Evolutionary conservation across 2,329 filamentous ascomycete species (phyloP).

Genomic region (Beauveria asiatica): DNA sequence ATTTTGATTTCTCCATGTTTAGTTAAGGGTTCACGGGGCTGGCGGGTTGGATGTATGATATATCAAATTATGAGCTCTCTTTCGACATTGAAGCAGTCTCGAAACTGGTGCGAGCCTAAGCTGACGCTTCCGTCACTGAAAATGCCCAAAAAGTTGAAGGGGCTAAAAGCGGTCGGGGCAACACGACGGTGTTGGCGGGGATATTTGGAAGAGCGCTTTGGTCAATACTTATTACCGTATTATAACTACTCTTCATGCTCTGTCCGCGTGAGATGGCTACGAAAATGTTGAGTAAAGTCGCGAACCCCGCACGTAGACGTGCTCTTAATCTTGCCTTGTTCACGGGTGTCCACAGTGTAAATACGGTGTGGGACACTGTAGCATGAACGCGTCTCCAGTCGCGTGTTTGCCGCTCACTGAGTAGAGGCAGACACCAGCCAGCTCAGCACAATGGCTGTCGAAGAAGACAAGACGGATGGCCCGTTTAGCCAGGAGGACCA

Average conservation of each 20-base stretch:
- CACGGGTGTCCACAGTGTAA: constrained; percentile 1
- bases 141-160: not conserved
- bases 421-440: not conserved
- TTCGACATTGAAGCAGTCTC: not conserved
- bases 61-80: constrained; percentile 7
- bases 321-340: not conserved
- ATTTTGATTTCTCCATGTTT: not conserved
- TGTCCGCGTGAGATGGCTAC: not conserved
- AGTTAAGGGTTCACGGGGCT: not conserved
- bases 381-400: constrained; percentile 5
- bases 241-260: not conserved
- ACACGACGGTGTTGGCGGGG: not conserved
- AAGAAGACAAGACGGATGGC: constrained; percentile 15
- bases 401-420: not conserved
- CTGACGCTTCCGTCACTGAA: not conserved
- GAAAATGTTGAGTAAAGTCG: not conserved
- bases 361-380: constrained; percentile 4
- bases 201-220: not conserved
- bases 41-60: constrained; percentile 11
- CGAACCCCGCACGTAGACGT: too few relatives aligned
- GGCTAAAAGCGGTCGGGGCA: not conserved
- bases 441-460: not conserved
- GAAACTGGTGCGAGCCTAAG: not conserved
- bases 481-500: constrained; percentile 35
- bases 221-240: not conserved